Base-by-base conservation (phyloP, 1,284 basidiomycete species). In the Irpex lacteus region DNA sequence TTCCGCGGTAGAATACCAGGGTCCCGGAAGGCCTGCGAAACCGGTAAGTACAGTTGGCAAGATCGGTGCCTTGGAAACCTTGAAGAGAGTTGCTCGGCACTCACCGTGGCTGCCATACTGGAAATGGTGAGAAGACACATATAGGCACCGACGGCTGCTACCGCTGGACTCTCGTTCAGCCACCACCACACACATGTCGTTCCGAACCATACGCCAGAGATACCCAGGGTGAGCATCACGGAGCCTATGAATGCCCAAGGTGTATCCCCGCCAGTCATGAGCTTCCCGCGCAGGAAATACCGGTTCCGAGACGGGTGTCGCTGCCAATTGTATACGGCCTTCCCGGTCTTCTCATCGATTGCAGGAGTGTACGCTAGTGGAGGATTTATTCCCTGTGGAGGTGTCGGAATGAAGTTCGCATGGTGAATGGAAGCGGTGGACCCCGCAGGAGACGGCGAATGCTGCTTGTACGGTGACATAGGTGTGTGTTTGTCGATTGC, bases 181-280 rank as follows among this genome's bases (percentile, higher is more conserved):
- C 95, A 96, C 85, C 94, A 90, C 87, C 91, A 95, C 19, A 90
- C 88, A 65, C 89, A 89, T 3, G 94, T 95, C 21, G 90, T 92
- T 4, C 88, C 91, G 69, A 96, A 85, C 91, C 91, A 98, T 6
- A 89, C 76, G 0, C 89, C 92, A 1, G 89, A 77, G 65, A 97
- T 81, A 13, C 83, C 82, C 55, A 94, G 74, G 52, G 92, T 77
- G 18, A 96, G 63, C 4, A 77, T 72, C 60, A 95, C 76, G 2
- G 85, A 87, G 0, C 81, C 81, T 5, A 93, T 71, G 69, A 96
- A 92, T 3, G 94, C 92, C 79, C 85, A 87, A 0, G 89, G 88
- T 21, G 86, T 84, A 76, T 97, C 95, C 3, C 93, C 93, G n/a
- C 94, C 94, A 0, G 90, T 91, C 68, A 97, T 77, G 11, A 94